Evolutionary conservation across 495 filamentous ascomycete genomes (phyloP).

Genomic region (Aspergillus haitiensis): DNA sequence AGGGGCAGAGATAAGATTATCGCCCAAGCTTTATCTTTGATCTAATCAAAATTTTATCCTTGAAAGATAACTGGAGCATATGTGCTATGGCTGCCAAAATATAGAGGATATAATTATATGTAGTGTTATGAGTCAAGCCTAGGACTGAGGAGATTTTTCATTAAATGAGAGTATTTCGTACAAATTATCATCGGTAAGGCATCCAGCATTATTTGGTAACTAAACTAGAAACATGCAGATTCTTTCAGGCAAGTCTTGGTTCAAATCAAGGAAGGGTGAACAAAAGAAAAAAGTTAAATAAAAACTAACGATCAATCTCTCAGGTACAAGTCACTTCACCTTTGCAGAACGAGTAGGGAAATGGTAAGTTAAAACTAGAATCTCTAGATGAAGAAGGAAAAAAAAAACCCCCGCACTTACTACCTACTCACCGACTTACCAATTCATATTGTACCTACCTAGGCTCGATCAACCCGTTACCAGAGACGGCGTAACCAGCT

Average conservation of each 20-base stretch:
- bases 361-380: neutral
- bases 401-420: neutral
- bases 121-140: neutral
- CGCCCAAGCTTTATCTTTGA: neutral
- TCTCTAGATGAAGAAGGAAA: neutral
- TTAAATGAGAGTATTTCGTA: no score
- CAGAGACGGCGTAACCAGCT: conserved; percentile 63
- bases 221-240: conserved; percentile 1
- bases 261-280: neutral
- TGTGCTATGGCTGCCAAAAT: neutral
- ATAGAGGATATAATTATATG: neutral
- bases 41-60: neutral
- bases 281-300: no score
- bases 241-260: neutral
- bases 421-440: neutral
- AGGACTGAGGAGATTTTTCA: no score
- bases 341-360: conserved; percentile 3
- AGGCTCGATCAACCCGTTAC: conserved; percentile 10
- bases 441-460: no score
- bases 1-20: neutral
- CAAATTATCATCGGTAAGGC: no score
- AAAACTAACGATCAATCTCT: neutral
- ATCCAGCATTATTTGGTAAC: neutral
- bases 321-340: conserved; percentile 6
- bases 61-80: neutral